A percentile compares a stretch with the other conserved stretches of the same genome.
These are phyloP conservation scores for Aquilaria yunnanensis DNA, from an alignment of 345 rosid species.

Conservation along the genomic window DNA sequence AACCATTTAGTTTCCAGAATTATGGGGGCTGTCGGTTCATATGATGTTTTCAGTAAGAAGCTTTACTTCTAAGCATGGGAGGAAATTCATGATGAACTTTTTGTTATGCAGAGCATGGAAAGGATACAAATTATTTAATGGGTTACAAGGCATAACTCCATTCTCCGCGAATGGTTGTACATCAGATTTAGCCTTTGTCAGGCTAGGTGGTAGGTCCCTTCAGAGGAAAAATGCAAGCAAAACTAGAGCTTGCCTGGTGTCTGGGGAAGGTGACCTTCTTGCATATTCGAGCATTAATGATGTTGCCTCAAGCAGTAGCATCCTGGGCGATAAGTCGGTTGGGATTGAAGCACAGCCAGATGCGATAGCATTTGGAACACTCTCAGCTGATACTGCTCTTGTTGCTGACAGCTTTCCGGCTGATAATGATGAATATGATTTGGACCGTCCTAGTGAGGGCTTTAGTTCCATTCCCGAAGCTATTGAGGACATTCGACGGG, in stretches of 20 bases:
- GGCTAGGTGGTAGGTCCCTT: slow-evolving; percentile 24
- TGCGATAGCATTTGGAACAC: slow-evolving; percentile 34
- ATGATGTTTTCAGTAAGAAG: background rate
- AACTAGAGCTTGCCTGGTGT: slow-evolving; percentile 44
- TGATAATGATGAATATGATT: slow-evolving; percentile 59
- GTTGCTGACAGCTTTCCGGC: slow-evolving; percentile 32
- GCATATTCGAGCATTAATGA: slow-evolving; percentile 34
- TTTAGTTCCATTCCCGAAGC: slow-evolving; percentile 82
- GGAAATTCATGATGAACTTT: slow-evolving; percentile 8
- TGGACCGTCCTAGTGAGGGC: slow-evolving; percentile 66
- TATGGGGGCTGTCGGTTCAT: background rate
- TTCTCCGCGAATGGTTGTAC: slow-evolving; percentile 23
- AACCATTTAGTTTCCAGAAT: background rate
- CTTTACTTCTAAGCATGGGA: no score
- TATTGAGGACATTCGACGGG: slow-evolving; percentile 83
- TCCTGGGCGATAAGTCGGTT: slow-evolving; percentile 20
- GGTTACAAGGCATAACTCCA: slow-evolving; percentile 23
- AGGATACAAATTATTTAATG: slow-evolving; percentile 35
- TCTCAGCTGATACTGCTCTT: slow-evolving; percentile 39
- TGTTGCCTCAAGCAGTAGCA: slow-evolving; percentile 22
- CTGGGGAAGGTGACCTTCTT: slow-evolving; percentile 55
- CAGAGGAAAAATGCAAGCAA: slow-evolving; percentile 26
- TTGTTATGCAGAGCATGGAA: slow-evolving; percentile 33
- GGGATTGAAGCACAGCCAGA: slow-evolving; percentile 31
- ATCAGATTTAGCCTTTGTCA: slow-evolving; percentile 18